phyloP scores from a whole-genome alignment of 257 asterid genomes.

The Eustoma russellianum region DNA sequence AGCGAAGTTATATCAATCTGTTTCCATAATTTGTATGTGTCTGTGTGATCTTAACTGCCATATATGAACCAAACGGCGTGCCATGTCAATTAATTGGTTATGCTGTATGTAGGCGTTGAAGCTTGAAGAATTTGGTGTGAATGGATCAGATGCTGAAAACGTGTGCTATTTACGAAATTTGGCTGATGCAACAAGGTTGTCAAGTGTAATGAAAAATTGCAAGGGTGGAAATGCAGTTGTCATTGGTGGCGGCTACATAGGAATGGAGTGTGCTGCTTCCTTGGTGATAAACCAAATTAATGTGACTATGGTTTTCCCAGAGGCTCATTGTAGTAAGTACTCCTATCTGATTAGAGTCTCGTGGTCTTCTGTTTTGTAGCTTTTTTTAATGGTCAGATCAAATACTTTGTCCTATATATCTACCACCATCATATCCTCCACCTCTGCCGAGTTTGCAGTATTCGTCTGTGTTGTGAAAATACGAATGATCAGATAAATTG shows the following conservation, averaged over 20 bases:
- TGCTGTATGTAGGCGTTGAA: constrained; percentile 52
- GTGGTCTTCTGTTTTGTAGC: no score
- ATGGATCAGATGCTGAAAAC: constrained; percentile 61
- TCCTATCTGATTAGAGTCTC: constrained; percentile 1
- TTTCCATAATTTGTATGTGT: no score
- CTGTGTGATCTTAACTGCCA: no score
- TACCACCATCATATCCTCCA: no score
- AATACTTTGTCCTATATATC: no score
- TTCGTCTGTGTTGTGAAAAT: no score
- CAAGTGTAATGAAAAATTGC: constrained; percentile 48
- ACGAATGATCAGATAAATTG: no score
- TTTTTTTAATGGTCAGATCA: no score
- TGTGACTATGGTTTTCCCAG: constrained; percentile 86
- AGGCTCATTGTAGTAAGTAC: constrained; percentile 73
- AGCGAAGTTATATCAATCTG: no score
- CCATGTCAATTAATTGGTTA: constrained; percentile 14
- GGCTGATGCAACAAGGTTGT: constrained; percentile 77
- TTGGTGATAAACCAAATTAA: constrained; percentile 69
- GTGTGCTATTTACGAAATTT: constrained; percentile 72
- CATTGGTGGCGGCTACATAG: constrained; percentile 88
- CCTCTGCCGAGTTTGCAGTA: no score
- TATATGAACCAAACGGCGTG: background rate
- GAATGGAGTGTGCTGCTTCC: constrained; percentile 94
- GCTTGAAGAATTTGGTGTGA: constrained; percentile 92
- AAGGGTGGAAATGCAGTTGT: constrained; percentile 75